Percentiles rank a stretch among this genome's conserved stretches.
Conservation (phyloP, 2,329 filamentous ascomycete species). For the Zalaria sp. region DNA sequence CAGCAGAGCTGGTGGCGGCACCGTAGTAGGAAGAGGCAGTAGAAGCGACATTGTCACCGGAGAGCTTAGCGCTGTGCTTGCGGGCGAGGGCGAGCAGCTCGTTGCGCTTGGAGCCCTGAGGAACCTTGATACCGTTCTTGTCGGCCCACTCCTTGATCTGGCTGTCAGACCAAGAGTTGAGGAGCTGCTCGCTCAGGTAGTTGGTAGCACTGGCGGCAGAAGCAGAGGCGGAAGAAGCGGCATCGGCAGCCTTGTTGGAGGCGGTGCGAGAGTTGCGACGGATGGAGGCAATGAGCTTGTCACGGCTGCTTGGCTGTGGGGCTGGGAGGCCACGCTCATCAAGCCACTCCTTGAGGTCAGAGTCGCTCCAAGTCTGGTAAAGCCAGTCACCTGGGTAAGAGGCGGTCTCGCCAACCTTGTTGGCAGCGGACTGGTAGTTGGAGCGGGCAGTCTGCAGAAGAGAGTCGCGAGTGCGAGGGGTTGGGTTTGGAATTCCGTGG, state of each 20-base stretch:
- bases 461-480: slow-evolving; percentile 73
- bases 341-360: slow-evolving; percentile 86
- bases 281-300: slow-evolving; percentile 76
- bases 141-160: slow-evolving; percentile 87
- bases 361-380: slow-evolving; percentile 81
- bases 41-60: slow-evolving; percentile 44
- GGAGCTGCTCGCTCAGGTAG: slow-evolving; percentile 66
- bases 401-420: slow-evolving; percentile 60
- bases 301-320: slow-evolving; percentile 71
- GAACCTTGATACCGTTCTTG: slow-evolving; percentile 78
- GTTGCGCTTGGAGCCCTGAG: slow-evolving; percentile 81
- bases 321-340: slow-evolving; percentile 75
- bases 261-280: slow-evolving; percentile 68
- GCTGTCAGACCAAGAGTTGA: slow-evolving; percentile 81
- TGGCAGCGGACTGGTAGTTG: slow-evolving; percentile 66
- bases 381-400: slow-evolving; percentile 94
- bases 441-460: slow-evolving; percentile 64
- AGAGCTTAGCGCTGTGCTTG: slow-evolving; percentile 64
- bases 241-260: slow-evolving; percentile 34
- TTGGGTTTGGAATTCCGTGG: slow-evolving; percentile 73
- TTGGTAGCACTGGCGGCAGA: slow-evolving; percentile 48
- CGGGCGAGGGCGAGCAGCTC: slow-evolving; percentile 82
- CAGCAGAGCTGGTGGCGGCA: slow-evolving; percentile 39
- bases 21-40: slow-evolving; percentile 23
- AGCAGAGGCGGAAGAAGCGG: slow-evolving; percentile 47